Conservation (phyloP, 108 stramenopile species). For the Nannochloropsis oceanica region DNA sequence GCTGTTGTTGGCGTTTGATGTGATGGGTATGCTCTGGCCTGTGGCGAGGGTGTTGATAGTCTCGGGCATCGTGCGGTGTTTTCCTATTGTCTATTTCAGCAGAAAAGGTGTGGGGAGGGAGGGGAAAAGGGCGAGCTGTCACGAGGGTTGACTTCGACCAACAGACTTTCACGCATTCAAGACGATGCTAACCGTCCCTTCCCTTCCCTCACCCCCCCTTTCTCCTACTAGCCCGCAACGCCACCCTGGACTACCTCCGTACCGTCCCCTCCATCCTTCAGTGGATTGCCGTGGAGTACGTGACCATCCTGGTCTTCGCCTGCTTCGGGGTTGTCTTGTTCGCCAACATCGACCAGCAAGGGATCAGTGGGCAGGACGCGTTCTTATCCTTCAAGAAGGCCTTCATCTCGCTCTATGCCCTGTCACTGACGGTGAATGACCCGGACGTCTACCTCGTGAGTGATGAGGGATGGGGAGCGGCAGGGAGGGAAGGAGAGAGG, state of each 20-base stretch:
- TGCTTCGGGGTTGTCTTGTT: background rate
- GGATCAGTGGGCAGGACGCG: background rate
- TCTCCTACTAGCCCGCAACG: background rate
- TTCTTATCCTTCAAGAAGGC: background rate
- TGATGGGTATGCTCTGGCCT: background rate
- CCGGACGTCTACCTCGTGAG: background rate
- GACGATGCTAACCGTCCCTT: background rate
- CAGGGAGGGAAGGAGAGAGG: no score
- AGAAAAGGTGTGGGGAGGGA: background rate
- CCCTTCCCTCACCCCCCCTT: background rate
- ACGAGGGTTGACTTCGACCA: no score
- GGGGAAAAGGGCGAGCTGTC: no score
- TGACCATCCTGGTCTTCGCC: background rate
- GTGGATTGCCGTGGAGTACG: background rate
- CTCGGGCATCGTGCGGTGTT: background rate
- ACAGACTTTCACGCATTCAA: no score
- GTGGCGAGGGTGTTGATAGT: background rate
- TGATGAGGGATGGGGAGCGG: no score
- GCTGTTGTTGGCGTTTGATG: background rate
- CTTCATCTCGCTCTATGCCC: background rate
- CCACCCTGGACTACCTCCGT: background rate
- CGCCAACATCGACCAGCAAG: background rate
- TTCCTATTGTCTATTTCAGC: background rate
- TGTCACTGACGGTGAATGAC: background rate
- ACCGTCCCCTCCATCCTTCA: background rate